Percentiles rank a stretch among this genome's conserved stretches.
phyloP scores from a whole-genome alignment of 495 filamentous ascomycete species.

The Choiromyces venosus region DNA sequence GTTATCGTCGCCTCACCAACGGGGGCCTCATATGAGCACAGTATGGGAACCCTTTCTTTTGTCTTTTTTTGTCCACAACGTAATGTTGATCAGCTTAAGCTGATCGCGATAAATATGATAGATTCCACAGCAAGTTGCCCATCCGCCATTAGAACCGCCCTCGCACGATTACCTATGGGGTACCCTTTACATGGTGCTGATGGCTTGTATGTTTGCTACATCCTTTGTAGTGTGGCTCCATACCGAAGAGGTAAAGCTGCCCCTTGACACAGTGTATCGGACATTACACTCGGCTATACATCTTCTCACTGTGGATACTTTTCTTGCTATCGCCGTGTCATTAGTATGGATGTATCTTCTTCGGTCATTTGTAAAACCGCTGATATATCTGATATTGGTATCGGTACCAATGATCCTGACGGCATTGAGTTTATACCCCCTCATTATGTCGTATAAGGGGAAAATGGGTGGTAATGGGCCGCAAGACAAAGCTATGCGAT shows the following conservation, averaged over 20 bases:
- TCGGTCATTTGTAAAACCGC: constrained; percentile 71
- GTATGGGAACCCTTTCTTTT: constrained; percentile 10
- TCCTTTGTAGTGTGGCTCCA: constrained; percentile 85
- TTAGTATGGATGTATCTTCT: constrained; percentile 85
- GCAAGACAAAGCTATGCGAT: constrained; percentile 88
- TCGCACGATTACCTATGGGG: constrained; percentile 83
- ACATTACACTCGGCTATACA: constrained; percentile 82
- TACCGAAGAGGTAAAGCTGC: constrained; percentile 59
- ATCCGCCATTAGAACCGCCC: constrained; percentile 50
- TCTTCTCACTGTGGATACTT: constrained; percentile 79
- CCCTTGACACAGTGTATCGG: constrained; percentile 78
- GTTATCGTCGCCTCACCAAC: constrained; percentile 34
- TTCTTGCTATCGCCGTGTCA: constrained; percentile 81
- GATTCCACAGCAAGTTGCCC: constrained; percentile 50
- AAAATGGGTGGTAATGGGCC: constrained; percentile 60
- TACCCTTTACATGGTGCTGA: constrained; percentile 77
- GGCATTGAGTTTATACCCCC: constrained; percentile 83
- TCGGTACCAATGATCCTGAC: constrained; percentile 78
- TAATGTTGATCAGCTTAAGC: constrained; percentile 25
- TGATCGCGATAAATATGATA: constrained; percentile 28
- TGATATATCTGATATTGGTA: constrained; percentile 72
- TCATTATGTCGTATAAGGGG: constrained; percentile 82
- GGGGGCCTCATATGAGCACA: constrained; percentile 32
- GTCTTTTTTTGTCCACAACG: constrained; percentile 9
- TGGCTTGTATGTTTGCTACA: constrained; percentile 76